Evolutionary conservation across 768 basidiomycete species (phyloP).

Genomic region (Podaxis rugospora): DNA sequence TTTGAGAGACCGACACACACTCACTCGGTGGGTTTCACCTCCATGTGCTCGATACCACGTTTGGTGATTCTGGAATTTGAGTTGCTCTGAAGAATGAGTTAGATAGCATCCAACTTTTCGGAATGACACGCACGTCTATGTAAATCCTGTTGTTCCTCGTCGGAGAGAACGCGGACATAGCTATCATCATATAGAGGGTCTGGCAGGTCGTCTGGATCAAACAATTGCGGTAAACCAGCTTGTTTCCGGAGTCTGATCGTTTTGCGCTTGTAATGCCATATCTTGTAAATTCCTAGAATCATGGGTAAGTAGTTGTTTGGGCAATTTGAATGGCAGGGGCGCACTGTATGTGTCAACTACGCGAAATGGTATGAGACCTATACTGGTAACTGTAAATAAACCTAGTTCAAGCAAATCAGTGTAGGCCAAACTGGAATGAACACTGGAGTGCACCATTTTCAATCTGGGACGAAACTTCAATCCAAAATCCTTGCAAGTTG

Average conservation of each 20-base stretch:
- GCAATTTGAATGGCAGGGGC: conserved; percentile 15
- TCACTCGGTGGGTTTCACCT: conserved; percentile 71
- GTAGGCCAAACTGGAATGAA: background rate
- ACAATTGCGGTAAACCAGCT: conserved; percentile 63
- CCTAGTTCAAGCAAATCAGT: conserved; percentile 29
- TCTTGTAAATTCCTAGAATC: conserved; percentile 59
- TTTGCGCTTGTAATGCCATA: conserved; percentile 68
- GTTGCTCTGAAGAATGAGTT: conserved; percentile 45
- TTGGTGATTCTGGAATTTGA: conserved; percentile 62
- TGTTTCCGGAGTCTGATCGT: conserved; percentile 54
- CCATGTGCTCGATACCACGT: conserved; percentile 89
- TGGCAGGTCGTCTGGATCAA: conserved; percentile 75
- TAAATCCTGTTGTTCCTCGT: conserved; percentile 58
- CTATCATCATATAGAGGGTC: conserved; percentile 71
- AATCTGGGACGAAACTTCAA: conserved; percentile 74
- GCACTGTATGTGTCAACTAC: conserved; percentile 72
- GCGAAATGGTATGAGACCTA: conserved; percentile 76
- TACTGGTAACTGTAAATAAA: conserved; percentile 76
- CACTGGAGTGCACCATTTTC: conserved; percentile 52
- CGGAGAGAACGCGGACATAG: conserved; percentile 67
- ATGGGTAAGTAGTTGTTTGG: background rate
- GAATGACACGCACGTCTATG: conserved; percentile 49
- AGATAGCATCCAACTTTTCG: background rate
- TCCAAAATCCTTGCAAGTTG: conserved; percentile 74
- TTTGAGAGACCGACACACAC: conserved; percentile 13